phyloP scores from a whole-genome alignment of 441 rosid species.

The Flueggea neowawraea region DNA sequence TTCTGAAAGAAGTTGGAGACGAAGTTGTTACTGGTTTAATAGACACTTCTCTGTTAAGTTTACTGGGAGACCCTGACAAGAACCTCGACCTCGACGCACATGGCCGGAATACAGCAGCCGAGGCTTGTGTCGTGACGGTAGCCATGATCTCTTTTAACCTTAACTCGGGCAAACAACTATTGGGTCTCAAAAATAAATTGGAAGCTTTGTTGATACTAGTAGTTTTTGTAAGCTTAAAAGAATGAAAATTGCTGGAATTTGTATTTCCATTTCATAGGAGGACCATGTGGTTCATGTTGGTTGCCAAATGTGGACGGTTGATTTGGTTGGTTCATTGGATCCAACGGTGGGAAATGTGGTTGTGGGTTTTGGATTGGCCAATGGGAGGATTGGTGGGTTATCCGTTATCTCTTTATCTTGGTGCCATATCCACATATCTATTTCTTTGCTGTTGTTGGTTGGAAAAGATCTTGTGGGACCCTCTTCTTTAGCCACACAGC shows the following conservation, averaged over 20 bases:
- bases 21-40: slow-evolving; percentile 40
- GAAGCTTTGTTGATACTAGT: too few relatives aligned
- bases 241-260: background rate
- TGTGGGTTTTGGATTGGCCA: background rate
- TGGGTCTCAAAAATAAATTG: background rate
- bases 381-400: background rate
- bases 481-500: background rate
- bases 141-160: too few relatives aligned
- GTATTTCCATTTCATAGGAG: too few relatives aligned
- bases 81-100: slow-evolving; percentile 54
- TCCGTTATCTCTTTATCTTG: slow-evolving; percentile 8
- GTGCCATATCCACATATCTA: slow-evolving; percentile 1
- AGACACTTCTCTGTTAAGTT: slow-evolving; percentile 42
- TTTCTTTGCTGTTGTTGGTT: slow-evolving; percentile 3
- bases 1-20: slow-evolving; percentile 44
- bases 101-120: slow-evolving; percentile 25
- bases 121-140: too few relatives aligned
- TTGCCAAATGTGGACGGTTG: background rate
- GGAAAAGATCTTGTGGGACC: slow-evolving; percentile 3
- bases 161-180: too few relatives aligned
- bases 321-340: background rate
- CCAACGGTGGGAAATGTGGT: background rate
- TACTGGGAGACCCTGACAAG: slow-evolving; percentile 56
- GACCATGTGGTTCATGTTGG: background rate
- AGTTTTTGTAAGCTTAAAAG: too few relatives aligned